These are phyloP conservation scores for Papiliotrema nemorosa DNA, from an alignment of 1,284 basidiomycete genomes.

Conservation along the genomic window DNA sequence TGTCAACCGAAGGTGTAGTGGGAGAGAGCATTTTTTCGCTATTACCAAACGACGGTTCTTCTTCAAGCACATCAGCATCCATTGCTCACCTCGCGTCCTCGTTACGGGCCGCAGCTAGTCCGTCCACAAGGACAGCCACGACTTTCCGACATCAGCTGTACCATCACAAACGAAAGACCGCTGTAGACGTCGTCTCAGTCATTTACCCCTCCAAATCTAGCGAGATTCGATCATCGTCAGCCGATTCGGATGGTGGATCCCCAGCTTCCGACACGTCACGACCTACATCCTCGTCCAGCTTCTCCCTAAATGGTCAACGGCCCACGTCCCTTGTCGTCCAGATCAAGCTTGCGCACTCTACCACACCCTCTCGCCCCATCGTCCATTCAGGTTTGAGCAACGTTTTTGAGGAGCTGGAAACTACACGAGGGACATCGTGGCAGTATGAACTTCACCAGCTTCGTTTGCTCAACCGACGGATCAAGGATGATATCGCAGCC, in stretches of 20 bases:
- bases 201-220: conserved; percentile 31
- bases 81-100: conserved; percentile 18
- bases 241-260: conserved; percentile 4
- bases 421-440: conserved; percentile 69
- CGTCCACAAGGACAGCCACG: conserved; percentile 5
- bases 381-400: conserved; percentile 48
- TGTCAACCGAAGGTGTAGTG: conserved; percentile 32
- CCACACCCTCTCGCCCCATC: conserved; percentile 26
- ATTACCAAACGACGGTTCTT: conserved; percentile 24
- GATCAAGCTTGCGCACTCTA: conserved; percentile 21
- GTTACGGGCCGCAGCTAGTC: conserved; percentile 17
- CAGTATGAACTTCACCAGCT: conserved; percentile 88
- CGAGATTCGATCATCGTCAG: neutral
- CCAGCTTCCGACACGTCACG: conserved; percentile 6
- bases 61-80: conserved; percentile 19
- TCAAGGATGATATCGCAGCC: conserved; percentile 63
- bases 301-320: conserved; percentile 10
- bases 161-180: conserved; percentile 20
- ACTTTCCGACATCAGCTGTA: conserved; percentile 23
- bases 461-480: conserved; percentile 65
- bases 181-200: conserved; percentile 30
- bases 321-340: conserved; percentile 30
- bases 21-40: conserved; percentile 43
- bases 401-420: conserved; percentile 71
- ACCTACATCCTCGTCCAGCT: conserved; percentile 12